Base-by-base conservation (phyloP, 129 eudicot species). In the Dittrichia graveolens region DNA sequence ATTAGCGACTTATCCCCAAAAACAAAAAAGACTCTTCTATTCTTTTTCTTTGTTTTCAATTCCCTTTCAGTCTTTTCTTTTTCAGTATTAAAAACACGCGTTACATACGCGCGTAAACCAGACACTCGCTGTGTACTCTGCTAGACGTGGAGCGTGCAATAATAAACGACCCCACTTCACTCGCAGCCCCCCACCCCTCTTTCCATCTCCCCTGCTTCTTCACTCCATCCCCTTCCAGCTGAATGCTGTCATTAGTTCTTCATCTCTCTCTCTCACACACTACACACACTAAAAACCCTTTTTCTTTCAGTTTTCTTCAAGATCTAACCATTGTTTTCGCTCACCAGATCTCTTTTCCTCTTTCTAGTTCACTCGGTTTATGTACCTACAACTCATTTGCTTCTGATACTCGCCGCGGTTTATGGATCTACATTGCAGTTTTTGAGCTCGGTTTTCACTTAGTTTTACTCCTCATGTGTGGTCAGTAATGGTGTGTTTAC, bases 391-490 rank as follows among this genome's bases (percentile, higher is more conserved):
- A 14, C 48, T 63, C 31, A 10, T 46, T 75, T 61, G 48, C 8
- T 56, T 52, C 43, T 50, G 75, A 76, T 79, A 72, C 38, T 35
- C 14, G 50, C 82, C 82, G 82, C 72, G 59, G 72, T 71, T 82
- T 78, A 67, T 85, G 90, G 95, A 88, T 88, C 90, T 85, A 73
- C 95, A 85, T 88, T 88, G 88, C 73, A 59, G 81, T 55, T 19
- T 63, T 60, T 71, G 52, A 83, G 75, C 83, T 82, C 41, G 78
- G 71, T 71, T 86, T 78, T 81, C 46, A 18, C 31, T 65, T 77
- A 24, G 53, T 38, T 50, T 74, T 15, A 1, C 46, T 19, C 12
- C 8, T 6, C n/a, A 16, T 7, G 62, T 46, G 58, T 13, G 16
- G 56, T 3, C 12, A 59, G 63, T 38, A 38, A 80, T 74, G 85